phyloP scores from a whole-genome alignment of 345 rosid species.

The Eucalyptus cloeziana region DNA sequence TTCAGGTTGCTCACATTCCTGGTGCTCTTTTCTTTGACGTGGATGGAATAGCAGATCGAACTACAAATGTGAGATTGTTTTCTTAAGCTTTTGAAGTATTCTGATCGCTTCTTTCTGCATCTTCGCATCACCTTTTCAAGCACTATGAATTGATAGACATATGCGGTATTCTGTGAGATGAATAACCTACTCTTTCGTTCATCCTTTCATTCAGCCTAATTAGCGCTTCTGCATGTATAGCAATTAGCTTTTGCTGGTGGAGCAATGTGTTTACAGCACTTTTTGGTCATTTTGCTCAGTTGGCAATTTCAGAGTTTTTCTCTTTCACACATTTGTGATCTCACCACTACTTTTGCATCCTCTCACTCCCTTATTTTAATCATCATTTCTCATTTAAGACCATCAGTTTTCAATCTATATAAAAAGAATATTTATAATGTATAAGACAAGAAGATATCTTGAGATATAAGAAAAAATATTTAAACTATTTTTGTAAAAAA shows the following conservation, averaged over 20 bases:
- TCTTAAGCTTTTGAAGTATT: background rate
- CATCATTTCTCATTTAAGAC: background rate
- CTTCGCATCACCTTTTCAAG: background rate
- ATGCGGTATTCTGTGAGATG: background rate
- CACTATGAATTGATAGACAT: background rate
- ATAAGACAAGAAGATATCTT: background rate
- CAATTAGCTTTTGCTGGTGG: background rate
- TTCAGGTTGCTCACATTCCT: constrained; percentile 96
- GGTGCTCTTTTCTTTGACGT: constrained; percentile 93
- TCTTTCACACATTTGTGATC: background rate
- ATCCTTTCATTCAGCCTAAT: background rate
- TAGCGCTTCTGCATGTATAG: background rate
- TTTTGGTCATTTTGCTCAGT: background rate
- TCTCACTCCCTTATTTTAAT: background rate
- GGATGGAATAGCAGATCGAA: constrained; percentile 86
- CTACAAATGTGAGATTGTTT: constrained; percentile 43
- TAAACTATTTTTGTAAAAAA: background rate
- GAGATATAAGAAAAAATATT: background rate
- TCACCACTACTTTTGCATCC: background rate
- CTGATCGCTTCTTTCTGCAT: background rate
- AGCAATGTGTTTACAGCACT: background rate
- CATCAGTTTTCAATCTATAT: background rate
- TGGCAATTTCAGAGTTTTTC: background rate
- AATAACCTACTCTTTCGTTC: background rate
- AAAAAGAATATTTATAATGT: background rate